Conservation (phyloP, 2,329 filamentous ascomycete species). For the Nigrospora osmanthi region DNA sequence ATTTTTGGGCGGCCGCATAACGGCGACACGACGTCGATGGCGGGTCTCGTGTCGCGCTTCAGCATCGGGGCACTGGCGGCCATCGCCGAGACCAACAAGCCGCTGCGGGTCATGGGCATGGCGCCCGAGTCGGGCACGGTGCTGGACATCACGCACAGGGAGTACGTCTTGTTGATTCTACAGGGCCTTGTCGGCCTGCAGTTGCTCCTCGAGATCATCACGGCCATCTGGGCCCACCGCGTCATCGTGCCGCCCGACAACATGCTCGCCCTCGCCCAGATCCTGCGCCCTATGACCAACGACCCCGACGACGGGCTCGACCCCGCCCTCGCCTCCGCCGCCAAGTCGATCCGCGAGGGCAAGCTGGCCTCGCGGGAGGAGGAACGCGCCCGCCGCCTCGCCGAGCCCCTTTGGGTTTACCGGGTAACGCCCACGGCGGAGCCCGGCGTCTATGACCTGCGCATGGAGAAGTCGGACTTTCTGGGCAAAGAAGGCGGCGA, state of each 20-base stretch:
- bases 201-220: not conserved
- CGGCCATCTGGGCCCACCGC: slow-evolving; percentile 2
- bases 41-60: slow-evolving; percentile 24
- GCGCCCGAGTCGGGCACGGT: slow-evolving; percentile 12
- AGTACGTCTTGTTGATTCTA: not conserved
- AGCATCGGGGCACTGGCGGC: slow-evolving; percentile 25
- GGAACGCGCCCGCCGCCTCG: no score
- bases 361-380: not conserved
- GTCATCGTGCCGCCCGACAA: slow-evolving; percentile 1
- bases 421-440: not conserved
- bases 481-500: not conserved
- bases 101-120: slow-evolving; percentile 16
- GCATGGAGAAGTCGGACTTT: not conserved
- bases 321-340: not conserved
- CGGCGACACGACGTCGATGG: slow-evolving; percentile 26
- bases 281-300: not conserved
- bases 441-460: not conserved
- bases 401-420: slow-evolving; percentile 1
- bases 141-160: not conserved
- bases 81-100: slow-evolving; percentile 20
- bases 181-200: not conserved
- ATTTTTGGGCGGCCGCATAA: slow-evolving; percentile 23
- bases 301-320: not conserved
- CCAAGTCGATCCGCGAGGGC: not conserved
- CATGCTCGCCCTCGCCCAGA: not conserved